phyloP scores from a whole-genome alignment of 139 green algal genomes.

The Chlorella sp. region DNA sequence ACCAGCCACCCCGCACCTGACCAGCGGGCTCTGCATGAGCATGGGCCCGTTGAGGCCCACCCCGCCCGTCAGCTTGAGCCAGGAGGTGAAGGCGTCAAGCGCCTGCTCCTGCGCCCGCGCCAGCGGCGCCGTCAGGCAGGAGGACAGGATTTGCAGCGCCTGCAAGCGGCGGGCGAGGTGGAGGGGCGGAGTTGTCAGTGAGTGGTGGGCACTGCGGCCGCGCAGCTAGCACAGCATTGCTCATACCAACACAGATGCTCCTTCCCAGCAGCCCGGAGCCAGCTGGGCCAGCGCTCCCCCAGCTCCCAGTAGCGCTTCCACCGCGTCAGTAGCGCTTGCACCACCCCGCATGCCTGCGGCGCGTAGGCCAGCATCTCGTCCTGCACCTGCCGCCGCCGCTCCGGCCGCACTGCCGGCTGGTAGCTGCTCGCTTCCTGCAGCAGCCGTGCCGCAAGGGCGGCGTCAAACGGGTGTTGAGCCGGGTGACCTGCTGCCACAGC shows the following conservation, averaged over 20 bases:
- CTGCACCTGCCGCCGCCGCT: conserved; percentile 71
- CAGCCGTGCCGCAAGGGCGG: neutral
- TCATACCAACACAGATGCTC: neutral
- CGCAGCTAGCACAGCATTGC: neutral
- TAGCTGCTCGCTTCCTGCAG: conserved; percentile 79
- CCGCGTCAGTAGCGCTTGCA: too few relatives aligned
- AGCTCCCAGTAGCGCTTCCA: too few relatives aligned
- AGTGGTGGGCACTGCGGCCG: neutral
- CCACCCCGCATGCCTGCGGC: neutral
- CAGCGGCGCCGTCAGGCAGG: conserved; percentile 37
- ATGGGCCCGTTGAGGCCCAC: neutral
- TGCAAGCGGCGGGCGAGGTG: neutral
- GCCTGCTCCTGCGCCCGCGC: conserved; percentile 26
- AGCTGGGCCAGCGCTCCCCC: too few relatives aligned
- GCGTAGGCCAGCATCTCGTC: conserved; percentile 65
- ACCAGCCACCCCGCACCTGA: conserved; percentile 19
- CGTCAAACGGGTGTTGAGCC: neutral
- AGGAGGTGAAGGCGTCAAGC: conserved; percentile 81
- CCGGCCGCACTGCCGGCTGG: conserved; percentile 76
- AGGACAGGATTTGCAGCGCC: conserved; percentile 76
- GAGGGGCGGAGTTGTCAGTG: neutral
- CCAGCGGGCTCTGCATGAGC: conserved; percentile 54
- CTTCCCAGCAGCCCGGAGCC: too few relatives aligned
- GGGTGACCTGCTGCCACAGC: neutral
- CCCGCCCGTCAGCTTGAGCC: conserved; percentile 73